Percentiles rank a stretch among this genome's conserved stretches.
These are phyloP conservation scores for Sporothrix phasma DNA, from an alignment of 2,329 filamentous ascomycete genomes.

Conservation along the genomic window DNA sequence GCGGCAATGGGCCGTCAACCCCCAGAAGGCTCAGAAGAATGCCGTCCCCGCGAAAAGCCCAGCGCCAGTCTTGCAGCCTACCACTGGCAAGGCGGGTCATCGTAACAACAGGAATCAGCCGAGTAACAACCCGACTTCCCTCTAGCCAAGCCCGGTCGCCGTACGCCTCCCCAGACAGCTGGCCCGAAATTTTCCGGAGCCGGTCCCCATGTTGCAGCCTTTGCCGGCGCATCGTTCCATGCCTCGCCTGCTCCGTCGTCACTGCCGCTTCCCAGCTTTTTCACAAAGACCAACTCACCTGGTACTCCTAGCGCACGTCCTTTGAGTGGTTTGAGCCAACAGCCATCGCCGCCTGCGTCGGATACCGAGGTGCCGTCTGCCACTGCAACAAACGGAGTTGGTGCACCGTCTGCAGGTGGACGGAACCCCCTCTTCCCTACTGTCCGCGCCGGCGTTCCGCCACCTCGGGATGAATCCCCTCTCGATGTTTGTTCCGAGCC, in stretches of 20 bases:
- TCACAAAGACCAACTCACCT: conserved; percentile 57
- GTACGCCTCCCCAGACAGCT: conserved; percentile 36
- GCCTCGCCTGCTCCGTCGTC: conserved; percentile 86
- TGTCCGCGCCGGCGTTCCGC: conserved; percentile 18
- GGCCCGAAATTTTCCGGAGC: conserved; percentile 31
- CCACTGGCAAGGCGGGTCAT: conserved; percentile 22
- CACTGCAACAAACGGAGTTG: conserved; percentile 26
- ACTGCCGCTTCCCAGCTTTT: conserved; percentile 82
- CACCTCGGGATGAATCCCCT: conserved; percentile 54
- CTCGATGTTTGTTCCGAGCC: conserved; percentile 86
- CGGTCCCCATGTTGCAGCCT: conserved; percentile 44
- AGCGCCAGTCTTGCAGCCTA: conserved; percentile 22
- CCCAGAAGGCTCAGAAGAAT: conserved; percentile 13
- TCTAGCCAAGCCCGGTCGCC: conserved; percentile 30
- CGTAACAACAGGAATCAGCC: conserved; percentile 24
- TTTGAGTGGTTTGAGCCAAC: conserved; percentile 31
- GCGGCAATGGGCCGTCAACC: conserved; percentile 13
- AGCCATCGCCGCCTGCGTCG: conserved; percentile 43
- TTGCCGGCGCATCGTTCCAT: conserved; percentile 90
- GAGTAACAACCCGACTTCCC: conserved; percentile 33
- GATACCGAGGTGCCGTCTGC: conserved; percentile 42
- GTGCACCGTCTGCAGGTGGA: background rate
- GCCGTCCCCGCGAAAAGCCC: conserved; percentile 19
- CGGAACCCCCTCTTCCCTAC: conserved; percentile 21
- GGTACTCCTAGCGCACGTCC: conserved; percentile 46